A percentile compares a stretch with the other conserved stretches of the same genome.
Conservation (phyloP, 2,329 filamentous ascomycete species). For the Trichoderma simmonsii region DNA sequence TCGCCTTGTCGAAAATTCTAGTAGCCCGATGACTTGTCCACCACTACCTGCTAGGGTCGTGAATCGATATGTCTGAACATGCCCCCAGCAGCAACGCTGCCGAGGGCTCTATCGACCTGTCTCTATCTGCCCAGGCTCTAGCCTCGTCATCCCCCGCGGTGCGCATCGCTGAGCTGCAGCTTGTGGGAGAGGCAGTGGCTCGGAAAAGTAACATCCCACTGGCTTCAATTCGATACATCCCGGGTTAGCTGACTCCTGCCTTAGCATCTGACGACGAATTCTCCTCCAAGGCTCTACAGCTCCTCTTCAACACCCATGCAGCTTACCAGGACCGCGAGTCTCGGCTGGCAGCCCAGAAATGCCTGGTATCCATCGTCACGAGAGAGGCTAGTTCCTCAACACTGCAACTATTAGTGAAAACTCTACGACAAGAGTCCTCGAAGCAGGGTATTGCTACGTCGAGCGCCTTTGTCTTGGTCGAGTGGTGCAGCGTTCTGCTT, state of each 20-base stretch:
- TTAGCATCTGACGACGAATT: conserved; percentile 46
- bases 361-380: conserved; percentile 66
- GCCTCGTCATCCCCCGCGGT: conserved; percentile 59
- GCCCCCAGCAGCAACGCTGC: conserved; percentile 7
- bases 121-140: conserved; percentile 43
- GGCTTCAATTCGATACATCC: conserved; percentile 10
- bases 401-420: conserved; percentile 62
- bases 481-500: conserved; percentile 83
- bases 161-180: conserved; percentile 53
- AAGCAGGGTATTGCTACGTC: conserved; percentile 74
- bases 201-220: conserved; percentile 46
- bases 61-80: conserved; percentile 17
- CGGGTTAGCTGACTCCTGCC: conserved; percentile 21
- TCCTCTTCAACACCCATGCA: conserved; percentile 84
- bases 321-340: conserved; percentile 85
- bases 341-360: conserved; percentile 76
- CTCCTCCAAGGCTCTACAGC: conserved; percentile 56
- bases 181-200: conserved; percentile 55
- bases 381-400: conserved; percentile 52
- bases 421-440: conserved; percentile 67
- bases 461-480: conserved; percentile 82
- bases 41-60: conserved; percentile 1
- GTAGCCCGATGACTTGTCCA: conserved; percentile 1
- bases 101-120: conserved; percentile 1
- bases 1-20: conserved; percentile 4